Base-by-base conservation (phyloP, 352 stramenopile species). In the Thalassiosira ordinaria region DNA sequence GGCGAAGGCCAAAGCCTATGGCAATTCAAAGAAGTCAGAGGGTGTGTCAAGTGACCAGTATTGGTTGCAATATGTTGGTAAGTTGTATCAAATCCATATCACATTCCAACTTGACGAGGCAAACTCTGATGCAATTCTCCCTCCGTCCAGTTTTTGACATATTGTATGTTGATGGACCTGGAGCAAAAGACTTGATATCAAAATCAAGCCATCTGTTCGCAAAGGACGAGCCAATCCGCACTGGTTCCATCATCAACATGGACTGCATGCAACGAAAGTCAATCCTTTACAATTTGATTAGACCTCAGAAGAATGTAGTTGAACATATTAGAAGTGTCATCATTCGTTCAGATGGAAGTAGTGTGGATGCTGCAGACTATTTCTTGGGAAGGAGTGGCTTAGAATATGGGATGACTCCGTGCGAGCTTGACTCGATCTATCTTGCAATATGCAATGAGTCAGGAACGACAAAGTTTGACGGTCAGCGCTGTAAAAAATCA, bases 281-380 rank as follows among this genome's bases (percentile, higher is more conserved):
- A 33, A 85, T 95, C 47, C 68, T 93, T 18, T 88, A 93, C 47
- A 77, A 82, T 57, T 71, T 95, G 33, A 74, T 95, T n/a, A 33
- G 64, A 27, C 64, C 82, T 46, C 84, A 93, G 69, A 20, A 84
- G 4, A 89, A 91, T 39, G 44, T 86, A 26, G 75, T 93, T n/a
- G 88, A 93, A 59, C 76, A 91, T 53, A 81, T 90, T 13, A 49
- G 67, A 20, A 84, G 86, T n/a, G 31, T 84, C 9, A 66, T 94
- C 18, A 77, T 94, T 56, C 78, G 86, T n/a, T 79, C 81, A 13
- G 86, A 92, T 73, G 89, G 89, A 37, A 76, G 81, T n/a, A 85
- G 39, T 24, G 72, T 89, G 31, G 44, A 74, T 31, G 88, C 65
- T 3, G 52, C 78, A 16, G 70, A 89, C 1, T 94, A 94, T 56